A percentile compares a stretch with the other conserved stretches of the same genome.
phyloP scores from a whole-genome alignment of 441 rosid species.

The Biscutella laevigata region DNA sequence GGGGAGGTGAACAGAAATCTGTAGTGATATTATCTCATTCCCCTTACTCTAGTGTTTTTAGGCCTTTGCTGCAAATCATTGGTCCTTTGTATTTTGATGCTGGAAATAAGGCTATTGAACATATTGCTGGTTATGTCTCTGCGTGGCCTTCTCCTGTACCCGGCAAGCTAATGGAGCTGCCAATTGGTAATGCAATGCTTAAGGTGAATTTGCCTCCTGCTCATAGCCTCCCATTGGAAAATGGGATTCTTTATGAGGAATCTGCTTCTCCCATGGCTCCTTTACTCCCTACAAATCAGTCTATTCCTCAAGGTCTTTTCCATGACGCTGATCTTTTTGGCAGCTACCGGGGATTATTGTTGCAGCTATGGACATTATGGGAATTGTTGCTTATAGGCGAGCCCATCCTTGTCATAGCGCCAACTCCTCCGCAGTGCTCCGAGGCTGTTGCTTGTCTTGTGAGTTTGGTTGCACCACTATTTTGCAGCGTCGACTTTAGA shows the following conservation, averaged over 20 bases:
- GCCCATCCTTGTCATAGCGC: constrained; percentile 86
- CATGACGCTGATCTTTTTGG: constrained; percentile 94
- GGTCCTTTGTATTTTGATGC: constrained; percentile 87
- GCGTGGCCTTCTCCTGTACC: constrained; percentile 83
- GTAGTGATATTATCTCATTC: constrained; percentile 76
- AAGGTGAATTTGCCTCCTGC: constrained; percentile 88
- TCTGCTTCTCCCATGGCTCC: constrained; percentile 90
- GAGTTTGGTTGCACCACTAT: constrained; percentile 84
- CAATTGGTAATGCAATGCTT: constrained; percentile 76
- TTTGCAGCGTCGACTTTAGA: constrained; percentile 87
- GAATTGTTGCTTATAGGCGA: constrained; percentile 89
- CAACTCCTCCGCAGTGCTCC: constrained; percentile 92
- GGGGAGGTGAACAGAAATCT: constrained; percentile 97
- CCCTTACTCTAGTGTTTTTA: constrained; percentile 78
- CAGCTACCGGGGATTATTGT: constrained; percentile 59
- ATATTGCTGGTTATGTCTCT: constrained; percentile 81
- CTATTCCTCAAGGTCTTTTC: constrained; percentile 90
- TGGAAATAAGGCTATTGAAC: constrained; percentile 78
- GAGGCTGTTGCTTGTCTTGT: constrained; percentile 97
- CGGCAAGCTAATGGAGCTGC: constrained; percentile 87
- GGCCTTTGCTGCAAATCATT: constrained; percentile 86
- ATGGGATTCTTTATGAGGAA: constrained; percentile 55
- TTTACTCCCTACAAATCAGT: constrained; percentile 79
- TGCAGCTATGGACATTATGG: constrained; percentile 95
- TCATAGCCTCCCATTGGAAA: constrained; percentile 72